These are phyloP conservation scores for Penstemon eatonii DNA, from an alignment of 257 asterid genomes.

Conservation along the genomic window DNA sequence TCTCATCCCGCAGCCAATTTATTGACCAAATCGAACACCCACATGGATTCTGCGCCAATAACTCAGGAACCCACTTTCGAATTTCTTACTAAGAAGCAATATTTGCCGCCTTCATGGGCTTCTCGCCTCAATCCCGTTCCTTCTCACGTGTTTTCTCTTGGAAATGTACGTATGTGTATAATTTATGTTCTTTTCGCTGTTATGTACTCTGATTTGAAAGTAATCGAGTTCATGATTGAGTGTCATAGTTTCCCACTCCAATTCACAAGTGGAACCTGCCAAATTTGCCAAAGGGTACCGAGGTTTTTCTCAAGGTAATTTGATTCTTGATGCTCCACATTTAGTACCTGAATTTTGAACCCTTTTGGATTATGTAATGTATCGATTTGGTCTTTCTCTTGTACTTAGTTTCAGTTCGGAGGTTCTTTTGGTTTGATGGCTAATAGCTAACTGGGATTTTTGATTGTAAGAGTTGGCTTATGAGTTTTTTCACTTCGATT, in stretches of 20 bases:
- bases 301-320: slow-evolving; percentile 87
- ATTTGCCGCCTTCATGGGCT: slow-evolving; percentile 84
- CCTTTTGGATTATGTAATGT: neutral
- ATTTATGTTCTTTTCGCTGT: neutral
- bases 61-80: slow-evolving; percentile 42
- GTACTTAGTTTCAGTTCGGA: neutral
- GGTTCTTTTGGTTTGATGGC: slow-evolving; percentile 4
- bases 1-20: slow-evolving; percentile 20
- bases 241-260: slow-evolving; percentile 84
- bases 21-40: slow-evolving; percentile 28
- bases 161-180: slow-evolving; percentile 51
- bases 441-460: neutral
- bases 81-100: slow-evolving; percentile 66
- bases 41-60: slow-evolving; percentile 39
- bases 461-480: neutral
- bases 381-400: neutral
- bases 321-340: neutral
- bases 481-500: neutral
- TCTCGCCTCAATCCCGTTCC: slow-evolving; percentile 72
- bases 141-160: slow-evolving; percentile 65
- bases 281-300: slow-evolving; percentile 76
- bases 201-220: neutral
- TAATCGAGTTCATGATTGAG: slow-evolving; percentile 9
- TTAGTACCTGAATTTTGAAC: neutral
- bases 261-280: slow-evolving; percentile 95